Base-by-base conservation (phyloP, 2,329 filamentous ascomycete genomes). In the Tolypocladium capitatum region DNA sequence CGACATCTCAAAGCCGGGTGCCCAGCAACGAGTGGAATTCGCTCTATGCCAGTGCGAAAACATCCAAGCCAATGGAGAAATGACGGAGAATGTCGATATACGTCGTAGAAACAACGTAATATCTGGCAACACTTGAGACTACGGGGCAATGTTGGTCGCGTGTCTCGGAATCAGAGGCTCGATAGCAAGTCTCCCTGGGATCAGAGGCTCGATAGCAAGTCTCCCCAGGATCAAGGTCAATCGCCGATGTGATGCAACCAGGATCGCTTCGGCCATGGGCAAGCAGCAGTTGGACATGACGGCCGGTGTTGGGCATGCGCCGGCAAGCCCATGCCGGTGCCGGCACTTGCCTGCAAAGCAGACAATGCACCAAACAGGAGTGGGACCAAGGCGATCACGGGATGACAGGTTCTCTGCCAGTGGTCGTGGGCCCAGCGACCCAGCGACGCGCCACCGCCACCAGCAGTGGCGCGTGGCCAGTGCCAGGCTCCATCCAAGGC, bases 11-110 rank as follows among this genome's bases (percentile, higher is more conserved):
- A 73, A 70, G 60, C 63, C 68, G 68, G 71, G 72, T 71, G 72
- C 72, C 72, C 72, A 76, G 73, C 72, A 75, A 73, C 65, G 72
- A 73, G 73, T 61, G 58, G 50, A 53, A 53, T 60, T 69, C 59
- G 31, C 61, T 75, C 68, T 75, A 64, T 74, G 73, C 73, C 74
- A 76, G 71, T 63, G 71, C 69, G 71, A 74, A 75, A 72, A 76
- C 71, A 71, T 67, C 63, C 67, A 69, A 60, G 68, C 63, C 70
- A 70, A 73, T 65, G 57, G 62, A 56, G 59, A 61, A 56, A 52
- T 67, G 66, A 64, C 65, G 53, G 61, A 68, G 68, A 66, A 72
- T 69, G 72, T 69, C 72, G 71, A 74, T 73, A 59, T 59, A 62
- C 61, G 55, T 50, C 52, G 58, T 57, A 52, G 53, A 54, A 56